A percentile compares a stretch with the other conserved stretches of the same genome.
Evolutionary conservation across 257 asterid genomes (phyloP).

Genomic region (Primulina tabacum): DNA sequence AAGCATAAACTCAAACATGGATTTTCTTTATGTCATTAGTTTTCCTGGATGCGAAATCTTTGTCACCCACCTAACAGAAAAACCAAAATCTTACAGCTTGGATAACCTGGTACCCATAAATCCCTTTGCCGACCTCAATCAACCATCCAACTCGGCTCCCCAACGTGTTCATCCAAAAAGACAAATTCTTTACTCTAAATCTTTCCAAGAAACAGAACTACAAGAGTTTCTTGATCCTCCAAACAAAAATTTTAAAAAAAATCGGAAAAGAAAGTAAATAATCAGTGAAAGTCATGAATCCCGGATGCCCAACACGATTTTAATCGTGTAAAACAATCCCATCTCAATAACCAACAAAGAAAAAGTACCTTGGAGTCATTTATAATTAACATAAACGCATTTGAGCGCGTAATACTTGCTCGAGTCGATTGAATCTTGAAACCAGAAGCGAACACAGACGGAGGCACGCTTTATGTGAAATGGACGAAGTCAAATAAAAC

Average conservation of each 20-base stretch:
- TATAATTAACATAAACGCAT: neutral
- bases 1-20: neutral
- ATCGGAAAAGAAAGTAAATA: neutral
- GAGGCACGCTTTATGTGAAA: constrained; percentile 26
- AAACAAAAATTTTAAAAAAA: neutral
- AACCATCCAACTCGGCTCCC: neutral
- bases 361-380: neutral
- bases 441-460: constrained; percentile 12
- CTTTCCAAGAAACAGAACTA: neutral
- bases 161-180: neutral
- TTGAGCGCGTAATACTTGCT: neutral
- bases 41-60: neutral
- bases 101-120: neutral
- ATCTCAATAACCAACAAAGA: neutral
- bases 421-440: constrained; percentile 2
- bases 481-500: constrained; percentile 15
- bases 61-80: neutral
- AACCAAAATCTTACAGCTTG: neutral
- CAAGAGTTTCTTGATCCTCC: neutral
- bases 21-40: neutral
- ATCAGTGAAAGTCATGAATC: neutral
- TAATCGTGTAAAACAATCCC: neutral
- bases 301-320: neutral
- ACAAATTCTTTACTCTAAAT: neutral
- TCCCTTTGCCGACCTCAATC: neutral